phyloP scores from a whole-genome alignment of 2,329 filamentous ascomycete species.

The Purpureocillium lavendulum region DNA sequence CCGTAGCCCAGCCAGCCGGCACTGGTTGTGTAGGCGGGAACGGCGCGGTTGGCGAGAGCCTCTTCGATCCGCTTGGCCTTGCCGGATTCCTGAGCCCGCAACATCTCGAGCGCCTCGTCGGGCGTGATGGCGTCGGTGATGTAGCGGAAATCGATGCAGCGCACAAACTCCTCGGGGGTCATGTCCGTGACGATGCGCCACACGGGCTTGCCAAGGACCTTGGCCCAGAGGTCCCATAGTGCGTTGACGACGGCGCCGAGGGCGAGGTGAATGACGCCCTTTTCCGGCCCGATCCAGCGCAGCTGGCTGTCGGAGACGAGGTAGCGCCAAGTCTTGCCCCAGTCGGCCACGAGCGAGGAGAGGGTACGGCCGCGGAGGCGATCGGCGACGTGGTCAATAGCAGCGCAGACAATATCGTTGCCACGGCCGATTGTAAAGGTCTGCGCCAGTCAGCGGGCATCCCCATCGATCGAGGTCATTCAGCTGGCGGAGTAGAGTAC shows the following conservation, averaged over 20 bases:
- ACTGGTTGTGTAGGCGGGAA: conserved; percentile 84
- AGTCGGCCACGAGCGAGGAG: conserved; percentile 67
- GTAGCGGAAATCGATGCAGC: conserved; percentile 89
- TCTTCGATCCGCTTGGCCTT: conserved; percentile 68
- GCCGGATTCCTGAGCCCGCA: conserved; percentile 55
- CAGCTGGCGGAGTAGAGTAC: conserved; percentile 26
- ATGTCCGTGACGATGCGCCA: conserved; percentile 89
- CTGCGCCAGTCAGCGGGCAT: conserved; percentile 22
- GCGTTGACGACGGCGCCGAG: conserved; percentile 85
- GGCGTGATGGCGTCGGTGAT: conserved; percentile 90
- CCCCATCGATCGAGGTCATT: too few species aligned
- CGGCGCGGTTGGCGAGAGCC: conserved; percentile 63
- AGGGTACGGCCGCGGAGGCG: conserved; percentile 70
- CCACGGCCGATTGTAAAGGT: conserved; percentile 82
- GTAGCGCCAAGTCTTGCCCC: conserved; percentile 84
- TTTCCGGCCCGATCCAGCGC: conserved; percentile 90
- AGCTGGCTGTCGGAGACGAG: conserved; percentile 87
- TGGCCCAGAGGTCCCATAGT: conserved; percentile 94
- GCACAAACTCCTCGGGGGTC: conserved; percentile 77
- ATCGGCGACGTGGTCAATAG: conserved; percentile 70
- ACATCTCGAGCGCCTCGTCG: conserved; percentile 67
- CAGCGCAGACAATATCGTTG: conserved; percentile 85
- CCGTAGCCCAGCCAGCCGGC: conserved; percentile 90
- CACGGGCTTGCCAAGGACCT: conserved; percentile 75
- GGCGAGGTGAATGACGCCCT: conserved; percentile 88